phyloP scores from a whole-genome alignment of 2,329 filamentous ascomycete genomes.

The Parastagonospora nodorum region DNA sequence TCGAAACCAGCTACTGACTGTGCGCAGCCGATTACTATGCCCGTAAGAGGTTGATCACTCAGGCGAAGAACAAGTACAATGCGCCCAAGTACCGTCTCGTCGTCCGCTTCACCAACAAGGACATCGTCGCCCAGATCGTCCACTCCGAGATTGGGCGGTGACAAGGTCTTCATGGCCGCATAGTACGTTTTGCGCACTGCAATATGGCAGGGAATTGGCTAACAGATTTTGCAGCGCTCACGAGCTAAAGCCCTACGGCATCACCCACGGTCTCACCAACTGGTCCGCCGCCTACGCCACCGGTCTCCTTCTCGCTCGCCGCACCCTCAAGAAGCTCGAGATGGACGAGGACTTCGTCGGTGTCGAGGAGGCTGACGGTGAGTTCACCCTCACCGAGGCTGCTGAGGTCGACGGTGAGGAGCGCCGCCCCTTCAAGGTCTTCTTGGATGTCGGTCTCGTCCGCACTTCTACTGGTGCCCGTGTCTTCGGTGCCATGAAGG shows the following conservation, averaged over 20 bases:
- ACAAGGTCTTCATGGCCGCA: constrained; percentile 80
- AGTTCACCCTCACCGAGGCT: constrained; percentile 95
- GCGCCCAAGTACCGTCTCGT: constrained; percentile 99
- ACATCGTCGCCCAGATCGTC: constrained; percentile 98
- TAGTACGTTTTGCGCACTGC: constrained; percentile 22
- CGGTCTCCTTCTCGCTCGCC: constrained; percentile 95
- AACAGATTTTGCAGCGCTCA: constrained; percentile 62
- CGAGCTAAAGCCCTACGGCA: constrained; percentile 97
- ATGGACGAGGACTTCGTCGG: constrained; percentile 91
- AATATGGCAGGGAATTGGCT: not conserved
- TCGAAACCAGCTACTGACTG: constrained; percentile 60
- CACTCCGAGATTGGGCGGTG: constrained; percentile 92
- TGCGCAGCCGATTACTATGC: constrained; percentile 93
- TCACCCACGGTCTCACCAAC: constrained; percentile 99
- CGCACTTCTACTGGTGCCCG: constrained; percentile 98
- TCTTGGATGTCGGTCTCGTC: constrained; percentile 96
- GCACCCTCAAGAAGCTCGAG: constrained; percentile 94
- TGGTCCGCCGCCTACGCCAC: constrained; percentile 98
- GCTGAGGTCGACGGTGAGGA: constrained; percentile 85
- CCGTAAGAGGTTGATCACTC: constrained; percentile 98
- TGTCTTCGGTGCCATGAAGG: constrained; percentile 99
- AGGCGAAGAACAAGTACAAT: constrained; percentile 99
- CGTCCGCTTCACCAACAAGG: constrained; percentile 98
- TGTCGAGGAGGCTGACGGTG: constrained; percentile 96
- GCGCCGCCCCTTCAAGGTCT: constrained; percentile 98